phyloP scores from a whole-genome alignment of 2,329 filamentous ascomycete species.

The Trematosphaeria pertusa region DNA sequence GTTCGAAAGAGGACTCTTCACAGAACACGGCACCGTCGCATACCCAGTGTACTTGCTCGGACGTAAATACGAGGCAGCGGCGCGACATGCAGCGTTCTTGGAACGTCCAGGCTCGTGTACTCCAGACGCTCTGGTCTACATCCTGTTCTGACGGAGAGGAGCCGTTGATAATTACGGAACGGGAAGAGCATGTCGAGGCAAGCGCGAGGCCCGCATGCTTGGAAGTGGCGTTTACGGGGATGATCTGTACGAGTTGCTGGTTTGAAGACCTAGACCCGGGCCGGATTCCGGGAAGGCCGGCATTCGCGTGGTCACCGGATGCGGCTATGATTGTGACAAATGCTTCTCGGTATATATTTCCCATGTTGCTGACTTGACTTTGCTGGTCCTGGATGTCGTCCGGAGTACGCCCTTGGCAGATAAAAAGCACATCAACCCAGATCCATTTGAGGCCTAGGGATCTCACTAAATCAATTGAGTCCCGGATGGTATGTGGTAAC shows the following conservation, averaged over 20 bases:
- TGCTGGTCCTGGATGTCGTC: constrained; percentile 15
- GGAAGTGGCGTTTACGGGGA: background rate
- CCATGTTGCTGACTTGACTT: constrained; percentile 16
- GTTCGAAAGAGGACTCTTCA: background rate
- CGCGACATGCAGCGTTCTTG: background rate
- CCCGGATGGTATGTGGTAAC: constrained; percentile 16
- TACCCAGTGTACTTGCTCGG: background rate
- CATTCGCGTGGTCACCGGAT: background rate
- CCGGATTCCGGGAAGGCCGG: background rate
- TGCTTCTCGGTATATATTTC: constrained; percentile 10
- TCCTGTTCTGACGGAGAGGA: background rate
- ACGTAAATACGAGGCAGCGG: background rate
- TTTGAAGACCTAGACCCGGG: background rate
- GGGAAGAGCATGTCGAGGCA: background rate
- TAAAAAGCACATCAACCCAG: constrained; percentile 23
- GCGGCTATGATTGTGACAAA: constrained; percentile 14
- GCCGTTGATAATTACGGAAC: background rate
- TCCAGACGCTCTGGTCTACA: background rate
- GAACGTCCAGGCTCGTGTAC: background rate
- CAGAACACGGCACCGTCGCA: background rate
- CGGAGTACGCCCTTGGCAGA: constrained; percentile 9
- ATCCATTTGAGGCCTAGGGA: constrained; percentile 13
- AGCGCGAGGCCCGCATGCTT: background rate
- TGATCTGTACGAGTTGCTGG: background rate
- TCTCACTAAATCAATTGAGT: constrained; percentile 12